Evolutionary conservation across 768 basidiomycete species (phyloP), one percentile per base, ranked within the genome.

Genomic region (Trametes maxima): DNA sequence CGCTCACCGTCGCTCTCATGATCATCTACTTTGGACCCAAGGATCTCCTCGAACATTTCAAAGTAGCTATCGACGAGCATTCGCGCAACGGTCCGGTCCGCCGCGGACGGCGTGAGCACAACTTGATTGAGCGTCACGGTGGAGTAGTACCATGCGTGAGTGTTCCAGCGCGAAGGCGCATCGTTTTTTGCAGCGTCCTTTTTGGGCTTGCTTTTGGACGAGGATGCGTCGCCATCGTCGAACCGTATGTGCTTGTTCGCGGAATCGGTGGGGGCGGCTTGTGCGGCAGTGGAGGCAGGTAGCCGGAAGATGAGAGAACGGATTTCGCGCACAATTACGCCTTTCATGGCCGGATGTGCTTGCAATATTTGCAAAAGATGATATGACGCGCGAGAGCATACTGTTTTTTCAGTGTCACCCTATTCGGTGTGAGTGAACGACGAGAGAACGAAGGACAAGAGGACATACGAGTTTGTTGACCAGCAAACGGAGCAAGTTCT

Each of bases 91-190:
- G 85, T 85, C 10, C 83, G 79, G 66, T 97, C 95, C 17, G 72
- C 77, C 6, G 83, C 80, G 11, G 80, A 77, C 11, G 78, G 71
- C 11, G 79, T 78, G 33, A 98, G 79, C 42, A 94, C 85, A 59
- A 95, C 87, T 75, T 98, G 97, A 72, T 98, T 98, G 66, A 98
- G 87, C 0, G 97, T 97, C 69, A 97, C 94, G 5, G 90, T 81
- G 16, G 93, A 86, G 73, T 98, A 99, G 75, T 98, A 99, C 51
- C 88, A 82, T 0, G 88, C 89, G 73, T 98, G 95, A 14, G 81
- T 77, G 66, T 86, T 87, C 46, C 78, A 80, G 11, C 74, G 69
- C 50, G 77, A 78, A 72, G 82, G 79, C 52, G 16, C 25, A 75
- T 75, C 59, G 73, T 59, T 63, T 7, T 67, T 65, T 54, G 60